phyloP scores from a whole-genome alignment of 2,329 filamentous ascomycete species.

The Fusarium nematophilum region DNA sequence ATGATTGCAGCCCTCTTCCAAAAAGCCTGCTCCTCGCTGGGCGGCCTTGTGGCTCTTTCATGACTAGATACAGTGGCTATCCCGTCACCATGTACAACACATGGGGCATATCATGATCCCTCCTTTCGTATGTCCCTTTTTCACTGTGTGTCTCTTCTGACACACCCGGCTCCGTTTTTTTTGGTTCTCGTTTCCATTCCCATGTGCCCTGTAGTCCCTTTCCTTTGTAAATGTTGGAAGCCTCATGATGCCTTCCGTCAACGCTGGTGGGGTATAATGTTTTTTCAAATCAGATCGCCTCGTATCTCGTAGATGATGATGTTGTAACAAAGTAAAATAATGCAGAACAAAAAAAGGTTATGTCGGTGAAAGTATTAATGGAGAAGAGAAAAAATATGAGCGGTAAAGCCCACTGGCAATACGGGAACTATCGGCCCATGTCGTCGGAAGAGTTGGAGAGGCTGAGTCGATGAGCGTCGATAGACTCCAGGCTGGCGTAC shows the following conservation, averaged over 20 bases:
- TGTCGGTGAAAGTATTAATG: conserved; percentile 16
- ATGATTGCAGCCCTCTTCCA: conserved; percentile 17
- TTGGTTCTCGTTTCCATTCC: conserved; percentile 32
- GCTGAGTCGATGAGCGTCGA: conserved; percentile 46
- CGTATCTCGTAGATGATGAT: conserved; percentile 38
- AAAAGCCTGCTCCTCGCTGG: conserved; percentile 30
- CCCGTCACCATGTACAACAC: conserved; percentile 33
- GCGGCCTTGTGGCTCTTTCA: conserved; percentile 30
- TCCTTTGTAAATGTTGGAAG: conserved; percentile 41
- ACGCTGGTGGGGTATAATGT: conserved; percentile 46
- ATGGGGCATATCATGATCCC: conserved; percentile 27
- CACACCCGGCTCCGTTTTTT: conserved; percentile 28
- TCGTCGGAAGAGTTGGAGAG: conserved; percentile 34
- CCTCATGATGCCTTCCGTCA: conserved; percentile 36
- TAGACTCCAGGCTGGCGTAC: conserved; percentile 54
- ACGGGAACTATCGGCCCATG: conserved; percentile 24
- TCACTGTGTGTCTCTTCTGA: conserved; percentile 26
- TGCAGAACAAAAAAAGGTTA: conserved; percentile 7
- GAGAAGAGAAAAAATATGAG: conserved; percentile 14
- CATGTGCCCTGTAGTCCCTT: conserved; percentile 42
- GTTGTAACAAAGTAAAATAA: conserved; percentile 32
- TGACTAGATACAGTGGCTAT: conserved; percentile 16
- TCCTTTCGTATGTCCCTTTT: conserved; percentile 4
- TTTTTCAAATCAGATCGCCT: conserved; percentile 42
- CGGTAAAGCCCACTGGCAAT: neutral